phyloP scores from a whole-genome alignment of 495 filamentous ascomycete genomes.

The Aspergillus hancockii region DNA sequence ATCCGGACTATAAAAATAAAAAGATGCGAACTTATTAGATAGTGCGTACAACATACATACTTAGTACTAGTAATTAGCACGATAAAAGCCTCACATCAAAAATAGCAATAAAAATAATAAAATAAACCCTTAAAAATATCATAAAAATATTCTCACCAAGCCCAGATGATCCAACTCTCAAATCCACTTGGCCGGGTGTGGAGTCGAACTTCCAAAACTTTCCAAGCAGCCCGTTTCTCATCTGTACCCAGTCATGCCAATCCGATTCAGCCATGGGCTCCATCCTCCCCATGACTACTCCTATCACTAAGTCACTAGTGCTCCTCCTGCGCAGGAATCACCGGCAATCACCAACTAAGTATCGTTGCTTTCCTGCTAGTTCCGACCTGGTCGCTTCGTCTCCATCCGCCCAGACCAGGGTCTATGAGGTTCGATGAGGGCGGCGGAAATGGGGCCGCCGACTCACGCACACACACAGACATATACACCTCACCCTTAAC shows the following conservation, averaged over 20 bases:
- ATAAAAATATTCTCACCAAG: background rate
- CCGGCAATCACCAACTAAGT: background rate
- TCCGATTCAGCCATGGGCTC: slow-evolving; percentile 20
- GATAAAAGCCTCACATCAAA: background rate
- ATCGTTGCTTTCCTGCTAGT: slow-evolving; percentile 2
- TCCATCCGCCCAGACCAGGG: slow-evolving; percentile 13
- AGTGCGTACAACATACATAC: background rate
- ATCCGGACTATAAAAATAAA: background rate
- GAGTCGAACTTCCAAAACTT: slow-evolving; percentile 14
- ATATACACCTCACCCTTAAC: too few species aligned
- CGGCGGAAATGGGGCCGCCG: slow-evolving; percentile 14
- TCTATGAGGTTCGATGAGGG: slow-evolving; percentile 5
- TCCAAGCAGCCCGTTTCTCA: slow-evolving; percentile 9
- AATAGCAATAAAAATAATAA: background rate
- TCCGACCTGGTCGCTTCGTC: background rate
- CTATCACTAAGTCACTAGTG: slow-evolving; percentile 7
- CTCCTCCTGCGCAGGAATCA: slow-evolving; percentile 4
- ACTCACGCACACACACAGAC: too few species aligned
- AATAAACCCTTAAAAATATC: background rate
- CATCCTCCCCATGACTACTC: slow-evolving; percentile 10
- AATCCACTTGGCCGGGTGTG: slow-evolving; percentile 14
- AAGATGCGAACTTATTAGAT: background rate
- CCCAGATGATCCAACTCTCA: slow-evolving; percentile 20
- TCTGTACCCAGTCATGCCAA: slow-evolving; percentile 16
- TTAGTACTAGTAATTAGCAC: background rate